Evolutionary conservation across 2,329 filamentous ascomycete species (phyloP).

Genomic region (Pseudovirgaria hyperparasitica): DNA sequence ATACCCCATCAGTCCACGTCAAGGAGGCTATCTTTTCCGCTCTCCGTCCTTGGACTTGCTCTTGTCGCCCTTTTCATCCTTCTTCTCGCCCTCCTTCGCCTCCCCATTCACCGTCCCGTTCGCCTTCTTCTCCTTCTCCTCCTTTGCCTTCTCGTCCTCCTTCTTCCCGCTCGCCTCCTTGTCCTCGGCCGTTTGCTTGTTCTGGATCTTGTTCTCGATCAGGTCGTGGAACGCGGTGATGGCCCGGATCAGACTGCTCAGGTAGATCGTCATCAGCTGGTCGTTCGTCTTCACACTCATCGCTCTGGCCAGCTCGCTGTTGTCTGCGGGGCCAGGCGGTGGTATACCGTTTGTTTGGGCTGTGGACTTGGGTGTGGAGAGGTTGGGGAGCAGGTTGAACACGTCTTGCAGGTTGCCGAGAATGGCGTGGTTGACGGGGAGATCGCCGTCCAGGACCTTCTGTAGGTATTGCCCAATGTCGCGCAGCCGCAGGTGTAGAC

Average conservation of each 20-base stretch:
- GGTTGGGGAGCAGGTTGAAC: slow-evolving; percentile 94
- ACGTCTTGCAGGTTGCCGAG: slow-evolving; percentile 97
- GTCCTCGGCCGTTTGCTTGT: slow-evolving; percentile 92
- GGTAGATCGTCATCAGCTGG: slow-evolving; percentile 95
- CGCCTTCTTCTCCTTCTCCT: slow-evolving; percentile 45
- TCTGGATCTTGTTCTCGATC: slow-evolving; percentile 99
- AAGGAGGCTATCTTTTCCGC: too few species aligned
- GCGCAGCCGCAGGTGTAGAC: slow-evolving; percentile 82
- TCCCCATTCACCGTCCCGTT: slow-evolving; percentile 30
- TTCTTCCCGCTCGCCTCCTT: slow-evolving; percentile 61
- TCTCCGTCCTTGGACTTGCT: slow-evolving; percentile 41
- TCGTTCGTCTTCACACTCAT: slow-evolving; percentile 99
- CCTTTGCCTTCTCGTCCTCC: slow-evolving; percentile 52
- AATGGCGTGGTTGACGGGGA: slow-evolving; percentile 95
- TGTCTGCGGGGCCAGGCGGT: slow-evolving; percentile 40
- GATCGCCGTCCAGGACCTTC: slow-evolving; percentile 83
- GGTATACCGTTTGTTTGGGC: slow-evolving; percentile 36
- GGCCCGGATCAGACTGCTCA: slow-evolving; percentile 89
- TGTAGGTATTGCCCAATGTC: slow-evolving; percentile 94
- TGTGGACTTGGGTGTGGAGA: slow-evolving; percentile 64
- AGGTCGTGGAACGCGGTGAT: slow-evolving; percentile 98
- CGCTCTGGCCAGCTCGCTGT: slow-evolving; percentile 80
- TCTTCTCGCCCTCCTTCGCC: slow-evolving; percentile 22
- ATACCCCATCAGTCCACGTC: too few species aligned
- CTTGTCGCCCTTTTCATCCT: slow-evolving; percentile 35